Conservation (phyloP, 2,329 filamentous ascomycete genomes). For the Talaromyces sp. region DNA sequence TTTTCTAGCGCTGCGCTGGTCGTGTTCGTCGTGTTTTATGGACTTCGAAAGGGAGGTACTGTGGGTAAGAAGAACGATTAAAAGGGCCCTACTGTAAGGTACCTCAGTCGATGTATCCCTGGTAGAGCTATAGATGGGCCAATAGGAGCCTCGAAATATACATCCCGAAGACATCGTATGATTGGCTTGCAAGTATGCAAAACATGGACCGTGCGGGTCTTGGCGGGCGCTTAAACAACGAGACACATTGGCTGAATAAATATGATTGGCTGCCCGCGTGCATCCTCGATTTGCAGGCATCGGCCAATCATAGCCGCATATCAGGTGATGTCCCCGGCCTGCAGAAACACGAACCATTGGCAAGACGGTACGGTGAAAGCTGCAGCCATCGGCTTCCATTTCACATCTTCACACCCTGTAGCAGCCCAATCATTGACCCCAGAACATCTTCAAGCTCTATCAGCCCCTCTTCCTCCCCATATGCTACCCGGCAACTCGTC, state of each 20-base stretch:
- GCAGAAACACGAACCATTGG: conserved; percentile 9
- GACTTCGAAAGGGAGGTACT: background rate
- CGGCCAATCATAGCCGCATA: background rate
- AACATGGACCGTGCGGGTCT: conserved; percentile 14
- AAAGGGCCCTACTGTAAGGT: background rate
- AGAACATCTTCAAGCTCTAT: conserved; percentile 4
- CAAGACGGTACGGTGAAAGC: background rate
- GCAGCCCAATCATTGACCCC: conserved; percentile 12
- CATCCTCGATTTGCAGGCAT: background rate
- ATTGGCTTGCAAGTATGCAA: background rate
- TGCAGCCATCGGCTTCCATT: conserved; percentile 13
- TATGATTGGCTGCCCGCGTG: conserved; percentile 2
- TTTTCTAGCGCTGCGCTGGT: background rate
- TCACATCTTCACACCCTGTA: conserved; percentile 12
- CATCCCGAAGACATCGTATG: background rate
- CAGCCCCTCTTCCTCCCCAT: background rate
- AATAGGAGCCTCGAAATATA: background rate
- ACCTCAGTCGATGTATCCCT: background rate
- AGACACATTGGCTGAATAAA: conserved; percentile 3
- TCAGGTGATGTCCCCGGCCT: background rate
- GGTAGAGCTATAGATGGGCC: background rate
- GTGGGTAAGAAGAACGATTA: background rate
- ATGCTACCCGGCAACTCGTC: conserved; percentile 9
- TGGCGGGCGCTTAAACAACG: conserved; percentile 14
- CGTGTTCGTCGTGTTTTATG: background rate